These are phyloP conservation scores for Usnea hakonensis DNA, from an alignment of 495 filamentous ascomycete genomes.

Conservation along the genomic window DNA sequence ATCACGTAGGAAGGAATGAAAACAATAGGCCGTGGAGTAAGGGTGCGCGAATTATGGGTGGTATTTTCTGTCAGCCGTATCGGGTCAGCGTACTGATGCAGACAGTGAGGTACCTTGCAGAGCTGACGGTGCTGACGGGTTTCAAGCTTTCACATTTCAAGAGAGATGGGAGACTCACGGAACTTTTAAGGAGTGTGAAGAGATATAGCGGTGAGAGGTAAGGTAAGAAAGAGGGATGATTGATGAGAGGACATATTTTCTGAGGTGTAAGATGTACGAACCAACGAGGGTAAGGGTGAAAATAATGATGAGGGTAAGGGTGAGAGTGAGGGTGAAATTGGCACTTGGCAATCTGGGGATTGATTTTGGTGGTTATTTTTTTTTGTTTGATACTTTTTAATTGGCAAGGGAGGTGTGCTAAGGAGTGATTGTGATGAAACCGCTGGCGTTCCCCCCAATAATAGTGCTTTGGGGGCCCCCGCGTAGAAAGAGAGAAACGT, in stretches of 20 bases:
- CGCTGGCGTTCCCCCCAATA: conserved; percentile 9
- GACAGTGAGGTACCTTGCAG: neutral
- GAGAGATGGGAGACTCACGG: conserved; percentile 9
- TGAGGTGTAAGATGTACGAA: neutral
- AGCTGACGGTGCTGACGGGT: no score
- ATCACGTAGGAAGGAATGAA: neutral
- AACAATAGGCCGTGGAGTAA: neutral
- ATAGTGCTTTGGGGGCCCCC: conserved; percentile 8
- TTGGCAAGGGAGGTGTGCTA: conserved; percentile 15
- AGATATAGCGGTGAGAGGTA: conserved; percentile 20
- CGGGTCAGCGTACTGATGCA: conserved; percentile 11
- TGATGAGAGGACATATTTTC: conserved; percentile 1
- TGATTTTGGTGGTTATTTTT: no score
- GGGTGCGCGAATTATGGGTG: neutral
- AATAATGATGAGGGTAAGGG: neutral
- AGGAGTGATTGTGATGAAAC: conserved; percentile 21
- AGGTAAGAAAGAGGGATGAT: conserved; percentile 4
- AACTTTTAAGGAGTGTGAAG: conserved; percentile 9
- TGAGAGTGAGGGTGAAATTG: neutral
- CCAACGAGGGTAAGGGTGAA: conserved; percentile 2
- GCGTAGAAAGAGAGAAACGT: conserved; percentile 17
- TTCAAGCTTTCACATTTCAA: neutral
- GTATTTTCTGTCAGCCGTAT: conserved; percentile 4
- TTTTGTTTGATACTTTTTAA: no score
- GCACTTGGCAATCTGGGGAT: conserved; percentile 1